Evolutionary conservation across 441 rosid species (phyloP).

Genomic region (Adansonia rubrostipa): DNA sequence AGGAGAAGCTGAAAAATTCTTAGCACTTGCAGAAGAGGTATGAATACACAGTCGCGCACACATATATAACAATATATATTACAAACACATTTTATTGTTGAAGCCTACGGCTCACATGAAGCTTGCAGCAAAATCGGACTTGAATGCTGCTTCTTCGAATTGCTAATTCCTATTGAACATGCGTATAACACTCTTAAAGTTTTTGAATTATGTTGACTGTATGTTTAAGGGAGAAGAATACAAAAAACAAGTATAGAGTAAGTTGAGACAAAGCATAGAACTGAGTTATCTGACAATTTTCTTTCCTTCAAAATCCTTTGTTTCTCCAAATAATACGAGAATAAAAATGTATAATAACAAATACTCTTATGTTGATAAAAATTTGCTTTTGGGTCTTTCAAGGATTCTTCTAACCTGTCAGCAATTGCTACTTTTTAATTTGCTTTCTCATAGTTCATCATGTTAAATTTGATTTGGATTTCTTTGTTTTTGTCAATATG

Average conservation of each 20-base stretch:
- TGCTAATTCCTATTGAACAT: neutral
- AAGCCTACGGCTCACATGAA: slow-evolving; percentile 1
- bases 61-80: neutral
- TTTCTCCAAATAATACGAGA: neutral
- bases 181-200: neutral
- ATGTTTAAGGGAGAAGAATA: neutral
- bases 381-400: neutral
- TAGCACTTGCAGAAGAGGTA: slow-evolving; percentile 96
- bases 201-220: neutral
- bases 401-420: neutral
- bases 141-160: slow-evolving; percentile 8
- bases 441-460: neutral
- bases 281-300: neutral
- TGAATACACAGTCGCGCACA: neutral
- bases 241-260: neutral
- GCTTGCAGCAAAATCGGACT: neutral
- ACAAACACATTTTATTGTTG: slow-evolving; percentile 10
- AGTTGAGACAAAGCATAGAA: neutral
- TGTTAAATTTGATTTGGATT: neutral
- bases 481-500: neutral
- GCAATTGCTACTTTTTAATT: neutral
- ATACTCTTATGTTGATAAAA: neutral
- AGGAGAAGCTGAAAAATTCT: slow-evolving; percentile 66
- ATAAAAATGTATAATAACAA: neutral
- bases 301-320: too few relatives aligned